Percentiles rank a stretch among this genome's conserved stretches.
phyloP scores from a whole-genome alignment of 176 grass and related monocot species.

The Coix lacrymajobi region DNA sequence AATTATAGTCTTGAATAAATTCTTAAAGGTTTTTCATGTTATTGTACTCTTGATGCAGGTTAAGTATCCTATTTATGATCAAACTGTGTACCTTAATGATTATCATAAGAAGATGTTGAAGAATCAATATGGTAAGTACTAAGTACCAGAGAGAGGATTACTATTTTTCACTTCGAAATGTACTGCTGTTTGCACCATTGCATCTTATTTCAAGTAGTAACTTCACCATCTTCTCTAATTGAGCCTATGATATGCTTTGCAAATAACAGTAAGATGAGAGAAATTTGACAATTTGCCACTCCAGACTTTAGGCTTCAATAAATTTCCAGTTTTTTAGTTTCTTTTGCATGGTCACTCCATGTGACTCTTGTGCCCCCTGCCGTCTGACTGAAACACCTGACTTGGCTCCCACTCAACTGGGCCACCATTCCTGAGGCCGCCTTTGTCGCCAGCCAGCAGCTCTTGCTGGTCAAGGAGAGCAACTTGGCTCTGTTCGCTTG shows the following conservation, averaged over 20 bases:
- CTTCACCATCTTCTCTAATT: conserved; percentile 15
- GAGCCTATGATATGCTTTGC: neutral
- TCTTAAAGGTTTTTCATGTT: conserved; percentile 24
- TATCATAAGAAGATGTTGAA: conserved; percentile 75
- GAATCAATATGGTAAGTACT: conserved; percentile 68
- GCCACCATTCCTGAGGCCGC: neutral
- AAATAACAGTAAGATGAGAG: conserved; percentile 14
- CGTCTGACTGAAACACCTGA: neutral
- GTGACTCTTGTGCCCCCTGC: neutral
- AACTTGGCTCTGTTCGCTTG: too few species aligned
- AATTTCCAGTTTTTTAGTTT: neutral
- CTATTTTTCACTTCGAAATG: conserved; percentile 17
- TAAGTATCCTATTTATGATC: conserved; percentile 70
- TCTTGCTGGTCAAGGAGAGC: neutral
- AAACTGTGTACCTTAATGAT: conserved; percentile 63
- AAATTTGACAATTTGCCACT: neutral
- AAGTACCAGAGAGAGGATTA: neutral
- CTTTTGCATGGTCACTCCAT: neutral
- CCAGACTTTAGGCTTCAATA: neutral
- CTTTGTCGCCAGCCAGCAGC: neutral
- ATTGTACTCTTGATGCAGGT: conserved; percentile 40
- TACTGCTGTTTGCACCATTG: neutral
- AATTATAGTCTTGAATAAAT: conserved; percentile 19
- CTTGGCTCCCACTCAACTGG: neutral
- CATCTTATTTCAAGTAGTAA: conserved; percentile 23